Evolutionary conservation across 1,284 basidiomycete genomes (phyloP).

Genomic region (Flammula alnicola): DNA sequence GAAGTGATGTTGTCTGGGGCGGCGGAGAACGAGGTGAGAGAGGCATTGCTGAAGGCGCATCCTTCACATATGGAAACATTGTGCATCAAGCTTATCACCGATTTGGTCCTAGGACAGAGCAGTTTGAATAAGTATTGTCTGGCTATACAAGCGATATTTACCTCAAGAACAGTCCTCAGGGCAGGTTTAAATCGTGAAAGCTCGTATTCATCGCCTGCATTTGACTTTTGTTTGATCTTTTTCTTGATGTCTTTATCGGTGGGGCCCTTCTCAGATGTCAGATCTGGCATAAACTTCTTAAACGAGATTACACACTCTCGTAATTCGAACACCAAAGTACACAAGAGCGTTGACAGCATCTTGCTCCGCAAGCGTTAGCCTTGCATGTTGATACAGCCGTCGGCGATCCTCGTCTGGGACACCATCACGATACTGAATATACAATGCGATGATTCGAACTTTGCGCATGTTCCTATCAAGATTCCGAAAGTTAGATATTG

Average conservation of each 20-base stretch:
- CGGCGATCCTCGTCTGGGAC: conserved; percentile 97
- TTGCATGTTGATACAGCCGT: conserved; percentile 95
- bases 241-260: conserved; percentile 79
- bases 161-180: conserved; percentile 85
- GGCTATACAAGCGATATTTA: conserved; percentile 30
- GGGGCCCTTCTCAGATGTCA: conserved; percentile 51
- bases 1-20: conserved; percentile 72
- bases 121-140: conserved; percentile 5
- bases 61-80: conserved; percentile 91
- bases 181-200: conserved; percentile 93
- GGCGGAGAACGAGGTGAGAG: conserved; percentile 50
- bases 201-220: conserved; percentile 89
- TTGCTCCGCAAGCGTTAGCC: conserved; percentile 87
- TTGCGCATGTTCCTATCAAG: conserved; percentile 83
- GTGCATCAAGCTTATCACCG: conserved; percentile 77
- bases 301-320: conserved; percentile 60
- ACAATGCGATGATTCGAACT: conserved; percentile 95
- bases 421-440: conserved; percentile 95
- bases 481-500: conserved; percentile 14
- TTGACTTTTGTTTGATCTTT: conserved; percentile 79
- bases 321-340: conserved; percentile 84
- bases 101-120: conserved; percentile 74
- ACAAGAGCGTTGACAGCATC: conserved; percentile 92
- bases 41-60: conserved; percentile 68
- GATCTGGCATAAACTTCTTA: conserved; percentile 1